These are phyloP conservation scores for Colletotrichum sp. DNA, from an alignment of 2,329 filamentous ascomycete species.

Conservation along the genomic window DNA sequence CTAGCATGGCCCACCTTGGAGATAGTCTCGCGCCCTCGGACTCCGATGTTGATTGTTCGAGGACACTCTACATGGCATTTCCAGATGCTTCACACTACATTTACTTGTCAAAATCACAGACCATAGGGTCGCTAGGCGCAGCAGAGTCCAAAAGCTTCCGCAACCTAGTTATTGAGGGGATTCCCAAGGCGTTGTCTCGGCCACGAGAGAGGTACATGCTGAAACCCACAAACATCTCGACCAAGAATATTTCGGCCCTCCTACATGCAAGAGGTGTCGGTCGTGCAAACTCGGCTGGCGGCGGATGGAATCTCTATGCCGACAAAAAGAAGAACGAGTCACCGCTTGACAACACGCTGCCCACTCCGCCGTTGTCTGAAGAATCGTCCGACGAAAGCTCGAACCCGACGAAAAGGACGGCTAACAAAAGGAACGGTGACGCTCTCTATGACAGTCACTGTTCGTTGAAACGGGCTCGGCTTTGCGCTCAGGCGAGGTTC, in stretches of 20 bases:
- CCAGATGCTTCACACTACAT: constrained; percentile 80
- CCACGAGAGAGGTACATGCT: constrained; percentile 76
- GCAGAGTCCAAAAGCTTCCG: constrained; percentile 69
- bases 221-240: constrained; percentile 69
- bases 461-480: constrained; percentile 15
- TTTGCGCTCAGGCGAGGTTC: constrained; percentile 73
- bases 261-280: constrained; percentile 73
- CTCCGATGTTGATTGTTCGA: constrained; percentile 65
- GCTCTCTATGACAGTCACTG: not conserved
- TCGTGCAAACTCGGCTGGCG: constrained; percentile 73
- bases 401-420: not conserved
- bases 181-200: constrained; percentile 82
- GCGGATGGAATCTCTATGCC: constrained; percentile 81
- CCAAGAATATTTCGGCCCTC: constrained; percentile 74
- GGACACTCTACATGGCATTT: constrained; percentile 81
- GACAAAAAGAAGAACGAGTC: constrained; percentile 61
- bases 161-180: constrained; percentile 75
- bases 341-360: constrained; percentile 59
- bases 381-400: constrained; percentile 26
- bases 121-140: constrained; percentile 42
- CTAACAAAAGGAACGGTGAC: constrained; percentile 6
- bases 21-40: constrained; percentile 29
- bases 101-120: constrained; percentile 65
- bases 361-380: constrained; percentile 51
- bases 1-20: constrained; percentile 55